Evolutionary conservation across 208 protist species (phyloP), one percentile per base, ranked within the genome.

Genomic region (Trypanosoma caninum): DNA sequence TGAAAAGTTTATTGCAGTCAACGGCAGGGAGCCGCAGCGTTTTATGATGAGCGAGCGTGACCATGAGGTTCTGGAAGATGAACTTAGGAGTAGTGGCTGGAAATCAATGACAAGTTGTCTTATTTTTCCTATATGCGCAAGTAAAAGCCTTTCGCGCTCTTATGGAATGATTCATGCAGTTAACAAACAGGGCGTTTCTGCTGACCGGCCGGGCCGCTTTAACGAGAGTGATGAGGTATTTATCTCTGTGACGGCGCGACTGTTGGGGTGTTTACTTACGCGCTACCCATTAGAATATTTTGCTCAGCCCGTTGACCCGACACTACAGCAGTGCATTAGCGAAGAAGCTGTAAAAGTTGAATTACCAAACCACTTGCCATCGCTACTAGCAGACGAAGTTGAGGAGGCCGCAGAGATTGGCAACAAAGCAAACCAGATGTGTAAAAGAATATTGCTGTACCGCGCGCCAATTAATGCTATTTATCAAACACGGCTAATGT

Each of bases 131-230:
- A 84, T 96, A 14, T 41, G 87, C 25, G 63, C 80, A 4, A 61
- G 69, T n/a, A 23, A 65, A 11, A 72, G 73, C 2, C 30, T 45
- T 7, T 62, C 69, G 16, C 63, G 51, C 14, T 60, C 84, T 4
- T 72, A 75, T 48, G 89, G 89, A 13, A 89, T 96, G 84, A 78
- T 96, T 20, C 89, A 96, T 64, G 86, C 86, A 0, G 83, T 91
- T 30, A 96, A 96, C 74, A 96, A 96, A 47, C 60, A 74, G 38
- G 68, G 68, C 45, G 59, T 73, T 23, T 51, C 65, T 22, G 3
- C n/a, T 9, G 41, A 38, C 3, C 46, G 18, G 9, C 48, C 69
- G 8, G 59, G 53, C 6, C 10, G 25, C 6, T 68, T 84, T 50
- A 56, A 65, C 18, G 69, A 70, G 45, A 62, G 82, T 23, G 89